Evolutionary conservation across 2,329 filamentous ascomycete species (phyloP).

Genomic region (Colletotrichum sp.): DNA sequence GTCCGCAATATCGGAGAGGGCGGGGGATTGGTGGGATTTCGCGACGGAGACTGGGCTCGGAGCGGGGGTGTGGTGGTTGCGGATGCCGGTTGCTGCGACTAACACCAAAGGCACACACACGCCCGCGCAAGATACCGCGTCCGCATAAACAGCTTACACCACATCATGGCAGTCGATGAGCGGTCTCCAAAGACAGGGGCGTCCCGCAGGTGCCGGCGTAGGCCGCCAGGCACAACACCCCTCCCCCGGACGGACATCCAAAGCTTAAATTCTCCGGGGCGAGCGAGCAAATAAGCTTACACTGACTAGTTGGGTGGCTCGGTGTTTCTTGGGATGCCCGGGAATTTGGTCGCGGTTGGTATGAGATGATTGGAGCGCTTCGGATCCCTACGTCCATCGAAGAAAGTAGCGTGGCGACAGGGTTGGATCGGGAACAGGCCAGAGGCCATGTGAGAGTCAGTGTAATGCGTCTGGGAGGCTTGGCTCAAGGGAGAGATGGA

Average conservation of each 20-base stretch:
- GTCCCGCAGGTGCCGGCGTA: not conserved
- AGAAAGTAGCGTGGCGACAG: not conserved
- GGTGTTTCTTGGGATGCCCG: not conserved
- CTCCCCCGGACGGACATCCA: not conserved
- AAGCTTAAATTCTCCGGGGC: conserved; percentile 8
- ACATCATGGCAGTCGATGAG: not conserved
- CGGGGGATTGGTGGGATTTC: conserved; percentile 12
- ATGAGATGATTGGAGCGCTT: not conserved
- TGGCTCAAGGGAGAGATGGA: not conserved
- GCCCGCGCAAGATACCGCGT: not conserved
- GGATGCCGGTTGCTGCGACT: not conserved
- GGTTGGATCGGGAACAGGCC: not conserved
- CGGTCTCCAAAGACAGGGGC: not conserved
- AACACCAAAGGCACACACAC: not conserved
- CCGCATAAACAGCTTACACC: not conserved
- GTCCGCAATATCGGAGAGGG: not conserved
- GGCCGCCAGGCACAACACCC: not conserved
- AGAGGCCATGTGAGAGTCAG: not conserved
- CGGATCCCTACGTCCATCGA: not conserved
- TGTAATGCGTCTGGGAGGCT: not conserved
- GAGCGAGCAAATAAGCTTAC: not conserved
- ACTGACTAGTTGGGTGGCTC: not conserved
- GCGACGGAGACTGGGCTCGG: not conserved
- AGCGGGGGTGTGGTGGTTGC: not conserved
- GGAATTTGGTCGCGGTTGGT: not conserved